These are phyloP conservation scores for Eimeria maxima DNA, from an alignment of 169 alveolate species.

Conservation along the genomic window DNA sequence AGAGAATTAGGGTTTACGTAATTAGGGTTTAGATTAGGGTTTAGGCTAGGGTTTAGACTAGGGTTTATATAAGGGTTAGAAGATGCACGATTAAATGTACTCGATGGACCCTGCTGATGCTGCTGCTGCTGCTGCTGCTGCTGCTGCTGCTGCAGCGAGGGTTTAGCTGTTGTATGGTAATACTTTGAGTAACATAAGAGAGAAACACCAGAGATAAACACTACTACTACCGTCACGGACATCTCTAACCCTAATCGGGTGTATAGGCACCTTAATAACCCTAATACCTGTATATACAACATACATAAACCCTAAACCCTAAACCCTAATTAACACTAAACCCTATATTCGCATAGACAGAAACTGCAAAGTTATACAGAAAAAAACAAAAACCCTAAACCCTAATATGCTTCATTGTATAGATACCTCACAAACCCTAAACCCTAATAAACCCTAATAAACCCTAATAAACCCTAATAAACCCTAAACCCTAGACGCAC, in stretches of 20 bases:
- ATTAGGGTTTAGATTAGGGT: constrained; percentile 13
- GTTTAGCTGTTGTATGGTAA: background rate
- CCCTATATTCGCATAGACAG: too few relatives aligned
- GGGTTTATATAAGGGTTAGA: constrained; percentile 3
- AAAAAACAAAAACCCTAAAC: too few relatives aligned
- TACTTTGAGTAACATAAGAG: constrained; percentile 14
- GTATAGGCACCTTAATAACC: constrained; percentile 31
- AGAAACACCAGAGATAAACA: constrained; percentile 26
- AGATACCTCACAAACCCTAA: too few relatives aligned
- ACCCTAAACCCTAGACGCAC: background rate
- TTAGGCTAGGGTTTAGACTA: constrained; percentile 29
- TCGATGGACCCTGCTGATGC: background rate
- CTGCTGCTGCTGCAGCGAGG: background rate
- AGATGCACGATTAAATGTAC: background rate
- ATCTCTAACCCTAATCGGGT: constrained; percentile 31
- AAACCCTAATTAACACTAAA: background rate
- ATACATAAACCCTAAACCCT: background rate
- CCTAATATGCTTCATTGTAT: too few relatives aligned
- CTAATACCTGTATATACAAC: constrained; percentile 2
- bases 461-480: background rate
- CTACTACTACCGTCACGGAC: constrained; percentile 50
- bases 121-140: constrained; percentile 28
- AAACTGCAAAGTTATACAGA: too few relatives aligned
- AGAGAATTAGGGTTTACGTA: background rate
- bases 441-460: too few relatives aligned